Evolutionary conservation across 164 flowering plant species (phyloP).

Genomic region (Echeveria elegans): DNA sequence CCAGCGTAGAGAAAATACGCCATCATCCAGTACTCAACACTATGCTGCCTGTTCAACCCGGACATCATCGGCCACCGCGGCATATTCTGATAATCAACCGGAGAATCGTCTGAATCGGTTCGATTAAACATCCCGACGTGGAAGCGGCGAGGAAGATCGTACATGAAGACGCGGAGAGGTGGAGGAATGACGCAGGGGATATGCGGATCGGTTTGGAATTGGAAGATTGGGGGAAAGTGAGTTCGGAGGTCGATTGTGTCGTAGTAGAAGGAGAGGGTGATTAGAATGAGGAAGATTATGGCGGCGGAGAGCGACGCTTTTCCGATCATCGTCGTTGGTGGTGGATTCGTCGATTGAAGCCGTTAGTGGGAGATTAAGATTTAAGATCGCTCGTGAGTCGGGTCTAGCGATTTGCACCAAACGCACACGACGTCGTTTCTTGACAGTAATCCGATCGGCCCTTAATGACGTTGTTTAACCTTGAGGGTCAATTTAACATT

Average conservation of each 20-base stretch:
- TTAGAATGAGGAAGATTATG: constrained; percentile 24
- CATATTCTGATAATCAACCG: constrained; percentile 28
- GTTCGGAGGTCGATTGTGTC: constrained; percentile 43
- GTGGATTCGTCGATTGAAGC: not conserved
- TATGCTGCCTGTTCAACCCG: constrained; percentile 75
- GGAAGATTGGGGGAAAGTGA: constrained; percentile 31
- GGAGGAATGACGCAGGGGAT: constrained; percentile 16
- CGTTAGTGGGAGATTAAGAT: not conserved
- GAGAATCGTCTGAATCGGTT: constrained; percentile 18
- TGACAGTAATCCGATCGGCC: no score
- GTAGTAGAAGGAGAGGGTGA: constrained; percentile 25
- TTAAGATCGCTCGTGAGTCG: no score
- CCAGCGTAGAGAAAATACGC: constrained; percentile 46
- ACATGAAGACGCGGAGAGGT: constrained; percentile 70
- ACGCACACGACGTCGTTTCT: no score
- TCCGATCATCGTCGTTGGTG: not conserved
- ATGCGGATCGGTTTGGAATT: constrained; percentile 4
- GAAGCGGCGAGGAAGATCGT: constrained; percentile 69
- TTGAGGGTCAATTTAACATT: no score
- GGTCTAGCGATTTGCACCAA: no score
- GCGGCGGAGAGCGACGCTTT: constrained; percentile 3
- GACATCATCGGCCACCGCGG: constrained; percentile 64
- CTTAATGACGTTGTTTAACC: no score
- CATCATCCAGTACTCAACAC: constrained; percentile 98
- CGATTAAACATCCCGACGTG: constrained; percentile 58